Evolutionary conservation across 441 rosid genomes (phyloP), one percentile per base, ranked within the genome.

Genomic region (Flueggea neowawraea): DNA sequence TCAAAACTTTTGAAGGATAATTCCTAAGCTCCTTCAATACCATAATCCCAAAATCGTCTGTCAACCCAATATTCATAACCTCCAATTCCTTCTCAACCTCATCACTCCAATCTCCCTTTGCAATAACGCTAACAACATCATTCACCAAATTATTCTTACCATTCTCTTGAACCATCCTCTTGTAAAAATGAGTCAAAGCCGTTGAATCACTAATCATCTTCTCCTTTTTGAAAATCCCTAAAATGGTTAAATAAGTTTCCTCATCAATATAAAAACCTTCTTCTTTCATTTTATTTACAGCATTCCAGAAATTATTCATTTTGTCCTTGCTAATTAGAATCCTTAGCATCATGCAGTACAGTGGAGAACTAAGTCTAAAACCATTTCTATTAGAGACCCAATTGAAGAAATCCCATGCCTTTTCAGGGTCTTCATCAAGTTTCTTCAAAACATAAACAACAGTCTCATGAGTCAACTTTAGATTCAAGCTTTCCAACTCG

Each of bases 321-420:
- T 84, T 72, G 16, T 68, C 82, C 60, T 72, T 79, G 22, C 66
- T 75, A 9, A 61, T 86, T 58, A 87, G 62, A 48, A 88, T 65
- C 76, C 91, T 90, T 55, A 90, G 80, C 83, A 93, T 60, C 61
- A 81, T 48, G 72, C 92, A 75, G 75, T 84, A 88, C 17, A 88
- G 69, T 7, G 84, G 66, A 54, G 94, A 82, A 65, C 85, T 86
- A 13, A 86, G 90, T 53, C 56, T 72, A 78, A 90, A 86, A 57
- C 81, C 80, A 49, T 75, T 81, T 64, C 78, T 77, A 68, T 74
- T 57, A 32, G 80, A 54, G 6, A 73, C 87, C 97, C 98, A 93
- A 51, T 69, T 70, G 74, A 86, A 82, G 73, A 90, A 93, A 64
- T 33, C 68, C 56, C 63, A 78, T 43, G 95, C 90, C 75, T 82